These are phyloP conservation scores for Dionaea muscipula DNA, from an alignment of 179 eudicot genomes.

Conservation along the genomic window DNA sequence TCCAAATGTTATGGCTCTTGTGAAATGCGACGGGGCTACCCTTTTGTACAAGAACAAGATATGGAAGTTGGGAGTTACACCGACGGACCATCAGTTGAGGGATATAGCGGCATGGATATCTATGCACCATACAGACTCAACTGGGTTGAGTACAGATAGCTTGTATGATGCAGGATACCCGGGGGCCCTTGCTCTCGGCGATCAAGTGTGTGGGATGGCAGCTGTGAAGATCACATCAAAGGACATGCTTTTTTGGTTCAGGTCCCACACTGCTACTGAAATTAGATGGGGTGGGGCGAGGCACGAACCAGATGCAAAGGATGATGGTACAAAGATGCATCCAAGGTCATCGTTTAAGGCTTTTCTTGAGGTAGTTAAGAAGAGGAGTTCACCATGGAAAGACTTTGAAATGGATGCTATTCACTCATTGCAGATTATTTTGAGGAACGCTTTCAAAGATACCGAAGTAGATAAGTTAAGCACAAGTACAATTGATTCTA, in stretches of 20 bases:
- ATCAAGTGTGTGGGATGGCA: slow-evolving; percentile 87
- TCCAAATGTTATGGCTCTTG: slow-evolving; percentile 90
- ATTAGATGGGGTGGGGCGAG: slow-evolving; percentile 87
- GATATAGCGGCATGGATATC: slow-evolving; percentile 72
- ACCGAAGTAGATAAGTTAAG: slow-evolving; percentile 28
- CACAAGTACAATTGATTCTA: slow-evolving; percentile 34
- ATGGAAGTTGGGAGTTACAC: slow-evolving; percentile 60
- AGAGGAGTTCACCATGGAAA: slow-evolving; percentile 71
- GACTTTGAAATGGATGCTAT: slow-evolving; percentile 92
- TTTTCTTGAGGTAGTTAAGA: slow-evolving; percentile 73
- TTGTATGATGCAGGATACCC: slow-evolving; percentile 85
- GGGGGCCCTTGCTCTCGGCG: slow-evolving; percentile 62
- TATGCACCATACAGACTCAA: slow-evolving; percentile 68
- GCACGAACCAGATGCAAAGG: slow-evolving; percentile 53
- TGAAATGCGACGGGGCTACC: slow-evolving; percentile 89
- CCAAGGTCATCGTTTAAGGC: slow-evolving; percentile 92
- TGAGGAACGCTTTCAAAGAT: slow-evolving; percentile 62
- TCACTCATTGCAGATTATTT: slow-evolving; percentile 78
- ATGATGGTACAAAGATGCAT: slow-evolving; percentile 78
- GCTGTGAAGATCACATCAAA: slow-evolving; percentile 53
- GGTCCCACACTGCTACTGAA: slow-evolving; percentile 70
- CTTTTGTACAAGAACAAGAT: slow-evolving; percentile 49
- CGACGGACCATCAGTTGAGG: slow-evolving; percentile 49
- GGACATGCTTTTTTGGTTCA: slow-evolving; percentile 84
- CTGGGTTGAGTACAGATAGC: slow-evolving; percentile 94